Percentiles rank a stretch among this genome's conserved stretches.
phyloP scores from a whole-genome alignment of 2,329 filamentous ascomycete genomes.

The Venturia pyrina region DNA sequence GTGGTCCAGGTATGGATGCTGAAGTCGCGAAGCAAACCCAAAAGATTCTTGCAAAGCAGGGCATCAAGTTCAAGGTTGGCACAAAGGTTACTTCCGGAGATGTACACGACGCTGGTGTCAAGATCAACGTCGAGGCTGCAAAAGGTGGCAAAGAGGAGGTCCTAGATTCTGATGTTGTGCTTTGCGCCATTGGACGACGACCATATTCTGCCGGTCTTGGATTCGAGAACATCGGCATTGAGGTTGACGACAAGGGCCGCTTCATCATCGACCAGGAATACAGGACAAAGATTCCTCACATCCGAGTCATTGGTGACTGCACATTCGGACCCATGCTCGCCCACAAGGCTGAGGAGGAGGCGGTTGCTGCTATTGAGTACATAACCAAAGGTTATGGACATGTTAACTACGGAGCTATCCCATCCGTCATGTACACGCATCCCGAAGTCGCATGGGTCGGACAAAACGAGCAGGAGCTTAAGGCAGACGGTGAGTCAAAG shows the following conservation, averaged over 20 bases:
- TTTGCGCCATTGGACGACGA: conserved; percentile 91
- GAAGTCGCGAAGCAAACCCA: conserved; percentile 87
- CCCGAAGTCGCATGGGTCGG: conserved; percentile 98
- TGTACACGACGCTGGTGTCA: conserved; percentile 63
- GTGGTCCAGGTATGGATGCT: conserved; percentile 91
- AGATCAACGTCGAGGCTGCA: conserved; percentile 77
- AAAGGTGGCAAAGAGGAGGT: conserved; percentile 95
- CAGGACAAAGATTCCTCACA: conserved; percentile 94
- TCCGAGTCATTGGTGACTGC: conserved; percentile 89
- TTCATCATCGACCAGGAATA: conserved; percentile 98
- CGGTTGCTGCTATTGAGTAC: conserved; percentile 87
- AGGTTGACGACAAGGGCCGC: conserved; percentile 86
- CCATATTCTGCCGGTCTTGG: conserved; percentile 89
- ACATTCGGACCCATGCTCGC: conserved; percentile 99
- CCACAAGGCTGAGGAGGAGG: conserved; percentile 99
- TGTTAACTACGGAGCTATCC: conserved; percentile 97
- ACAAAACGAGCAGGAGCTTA: conserved; percentile 92
- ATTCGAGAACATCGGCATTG: conserved; percentile 86
- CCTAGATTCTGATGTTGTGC: conserved; percentile 86
- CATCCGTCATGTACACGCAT: conserved; percentile 98
- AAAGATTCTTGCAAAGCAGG: conserved; percentile 92
- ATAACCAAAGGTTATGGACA: conserved; percentile 97
- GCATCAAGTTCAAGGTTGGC: conserved; percentile 94
- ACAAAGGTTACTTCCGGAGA: conserved; percentile 91
- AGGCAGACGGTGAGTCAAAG: conserved; percentile 41